Conservation (phyloP, 257 asterid genomes). For the Oldenlandia corymbosa region DNA sequence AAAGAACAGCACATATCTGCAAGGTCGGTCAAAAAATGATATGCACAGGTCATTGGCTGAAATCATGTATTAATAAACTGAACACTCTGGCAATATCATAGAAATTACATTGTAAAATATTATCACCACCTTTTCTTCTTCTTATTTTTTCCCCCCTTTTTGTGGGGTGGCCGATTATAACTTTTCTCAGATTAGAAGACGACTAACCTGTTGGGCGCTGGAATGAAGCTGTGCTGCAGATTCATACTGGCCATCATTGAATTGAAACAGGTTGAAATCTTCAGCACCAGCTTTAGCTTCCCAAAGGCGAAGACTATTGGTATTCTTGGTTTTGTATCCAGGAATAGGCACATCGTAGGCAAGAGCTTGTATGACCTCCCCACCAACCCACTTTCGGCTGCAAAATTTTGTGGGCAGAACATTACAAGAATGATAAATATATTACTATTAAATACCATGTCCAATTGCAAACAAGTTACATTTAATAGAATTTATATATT, state of each 20-base stretch:
- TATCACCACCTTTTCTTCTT: not conserved
- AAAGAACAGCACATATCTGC: conserved; percentile 95
- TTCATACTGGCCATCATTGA: conserved; percentile 95
- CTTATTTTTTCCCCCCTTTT: too few relatives aligned
- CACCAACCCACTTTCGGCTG: conserved; percentile 95
- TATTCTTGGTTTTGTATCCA: conserved; percentile 95
- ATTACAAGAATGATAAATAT: not conserved
- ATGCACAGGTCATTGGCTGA: not conserved
- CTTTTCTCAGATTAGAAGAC: conserved; percentile 9
- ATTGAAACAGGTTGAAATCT: conserved; percentile 81
- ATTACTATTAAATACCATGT: not conserved
- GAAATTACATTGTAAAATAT: not conserved
- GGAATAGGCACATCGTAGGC: conserved; percentile 99
- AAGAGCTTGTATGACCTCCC: conserved; percentile 90
- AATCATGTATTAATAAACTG: not conserved
- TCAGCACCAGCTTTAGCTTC: conserved; percentile 89
- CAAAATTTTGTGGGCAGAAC: conserved; percentile 11
- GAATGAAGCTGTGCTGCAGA: conserved; percentile 94
- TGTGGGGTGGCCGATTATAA: too few relatives aligned
- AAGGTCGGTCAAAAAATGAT: conserved; percentile 5
- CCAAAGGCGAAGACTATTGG: conserved; percentile 97
- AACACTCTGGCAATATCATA: not conserved
- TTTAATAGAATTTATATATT: not conserved
- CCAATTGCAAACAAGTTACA: conserved; percentile 6
- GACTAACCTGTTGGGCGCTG: conserved; percentile 84